phyloP scores from a whole-genome alignment of 176 grass and related monocot species.

The Thinopyrum elongatum region DNA sequence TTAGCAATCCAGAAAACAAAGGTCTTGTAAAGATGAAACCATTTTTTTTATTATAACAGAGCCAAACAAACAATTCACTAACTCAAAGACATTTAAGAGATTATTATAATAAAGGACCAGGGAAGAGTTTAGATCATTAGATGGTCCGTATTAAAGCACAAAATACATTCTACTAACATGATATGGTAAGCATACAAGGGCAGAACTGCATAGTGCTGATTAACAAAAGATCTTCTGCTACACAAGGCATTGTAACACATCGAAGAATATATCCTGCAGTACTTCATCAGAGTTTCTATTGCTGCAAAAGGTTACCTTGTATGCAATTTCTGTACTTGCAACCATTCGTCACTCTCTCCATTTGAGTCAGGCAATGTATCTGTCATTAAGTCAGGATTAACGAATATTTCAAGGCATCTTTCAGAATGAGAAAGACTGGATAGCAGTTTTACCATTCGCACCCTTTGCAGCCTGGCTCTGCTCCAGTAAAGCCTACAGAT shows the following conservation, averaged over 20 bases:
- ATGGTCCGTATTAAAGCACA: background rate
- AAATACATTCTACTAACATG: background rate
- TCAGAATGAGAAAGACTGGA: slow-evolving; percentile 7
- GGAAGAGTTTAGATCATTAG: background rate
- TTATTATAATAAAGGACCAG: background rate
- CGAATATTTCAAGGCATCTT: background rate
- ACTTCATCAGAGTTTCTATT: background rate
- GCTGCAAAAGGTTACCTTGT: slow-evolving; percentile 49
- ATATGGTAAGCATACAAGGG: background rate
- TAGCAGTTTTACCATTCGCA: background rate
- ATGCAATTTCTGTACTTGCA: slow-evolving; percentile 56
- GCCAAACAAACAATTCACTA: background rate
- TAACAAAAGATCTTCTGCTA: background rate
- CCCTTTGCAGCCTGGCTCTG: slow-evolving; percentile 50
- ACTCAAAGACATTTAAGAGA: background rate
- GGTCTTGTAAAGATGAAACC: background rate
- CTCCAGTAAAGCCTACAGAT: slow-evolving; percentile 73
- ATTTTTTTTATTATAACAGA: background rate
- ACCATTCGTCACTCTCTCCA: slow-evolving; percentile 68
- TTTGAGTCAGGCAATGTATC: slow-evolving; percentile 33
- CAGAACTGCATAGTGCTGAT: background rate
- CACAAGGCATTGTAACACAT: background rate
- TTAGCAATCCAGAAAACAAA: background rate
- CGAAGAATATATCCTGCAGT: slow-evolving; percentile 1
- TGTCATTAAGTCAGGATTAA: slow-evolving; percentile 27